Evolutionary conservation across 768 basidiomycete genomes (phyloP), one percentile per base, ranked within the genome.

Genomic region (Candolleomyces aberdarensis): DNA sequence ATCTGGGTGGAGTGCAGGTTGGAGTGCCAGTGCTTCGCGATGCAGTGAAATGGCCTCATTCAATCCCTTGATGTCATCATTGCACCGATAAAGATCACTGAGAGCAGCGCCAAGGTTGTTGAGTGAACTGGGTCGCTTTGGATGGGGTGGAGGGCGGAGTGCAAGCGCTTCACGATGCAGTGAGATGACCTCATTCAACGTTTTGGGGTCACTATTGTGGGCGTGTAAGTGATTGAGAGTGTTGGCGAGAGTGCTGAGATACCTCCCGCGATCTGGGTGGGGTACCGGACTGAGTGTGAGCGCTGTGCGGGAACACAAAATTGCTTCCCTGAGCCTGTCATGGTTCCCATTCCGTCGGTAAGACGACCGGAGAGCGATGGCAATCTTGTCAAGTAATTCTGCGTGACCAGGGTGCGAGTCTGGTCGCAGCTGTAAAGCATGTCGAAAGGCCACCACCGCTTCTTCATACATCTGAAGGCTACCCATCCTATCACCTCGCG

Each of bases 41-140:
- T 54, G 22, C 17, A 44, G 46, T 26, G 48, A 43, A 29, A 66
- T 65, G 29, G 51, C 59, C 20, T 65, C 60, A n/a, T 61, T 51
- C 5, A 65, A n/a, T n/a, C n/a, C n/a, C n/a, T n/a, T n/a, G n/a
- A n/a, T n/a, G n/a, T n/a, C n/a, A n/a, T n/a, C n/a, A n/a, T n/a
- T n/a, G n/a, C n/a, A n/a, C n/a, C n/a, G n/a, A n/a, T n/a, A n/a
- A n/a, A n/a, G n/a, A n/a, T n/a, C n/a, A n/a, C n/a, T n/a, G n/a
- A n/a, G n/a, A n/a, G n/a, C n/a, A n/a, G n/a, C n/a, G n/a, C n/a
- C 31, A 19, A 29, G 36, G 20, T 22, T 53, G 2, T 8, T 22
- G 2, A 11, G 10, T 43, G 9, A 9, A 17, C 9, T 43, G 41
- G 9, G 9, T 17, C 22, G 31, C 39, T 22, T 22, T 5, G 26